Evolutionary conservation across 202 grass and related monocot species (phyloP).

Genomic region (Tripidium arundinaceum): DNA sequence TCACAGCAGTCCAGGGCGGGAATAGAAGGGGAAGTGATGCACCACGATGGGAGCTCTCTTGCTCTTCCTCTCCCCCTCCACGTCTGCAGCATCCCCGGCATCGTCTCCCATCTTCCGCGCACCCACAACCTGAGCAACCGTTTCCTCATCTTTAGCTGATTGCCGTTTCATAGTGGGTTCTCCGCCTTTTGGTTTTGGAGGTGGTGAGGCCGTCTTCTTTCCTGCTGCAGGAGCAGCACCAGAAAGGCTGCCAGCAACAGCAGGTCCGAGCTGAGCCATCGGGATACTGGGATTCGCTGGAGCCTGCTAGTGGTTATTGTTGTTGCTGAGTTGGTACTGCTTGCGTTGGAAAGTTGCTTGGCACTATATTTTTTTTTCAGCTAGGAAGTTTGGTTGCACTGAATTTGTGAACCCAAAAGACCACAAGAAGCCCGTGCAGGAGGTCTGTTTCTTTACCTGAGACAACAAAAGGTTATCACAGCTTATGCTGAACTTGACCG

Average conservation of each 20-base stretch:
- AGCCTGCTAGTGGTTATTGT: too few species aligned
- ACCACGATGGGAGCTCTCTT: too few species aligned
- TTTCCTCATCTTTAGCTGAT: not conserved
- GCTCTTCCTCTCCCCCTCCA: too few species aligned
- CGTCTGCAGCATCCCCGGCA: not conserved
- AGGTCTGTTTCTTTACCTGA: conserved; percentile 43
- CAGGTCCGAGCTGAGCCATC: not conserved
- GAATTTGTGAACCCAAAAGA: conserved; percentile 93
- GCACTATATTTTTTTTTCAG: too few species aligned
- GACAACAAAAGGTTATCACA: not conserved
- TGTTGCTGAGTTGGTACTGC: too few species aligned
- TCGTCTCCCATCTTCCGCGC: not conserved
- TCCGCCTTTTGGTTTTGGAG: not conserved
- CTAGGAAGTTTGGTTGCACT: conserved; percentile 86
- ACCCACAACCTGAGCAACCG: too few species aligned
- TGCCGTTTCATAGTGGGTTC: not conserved
- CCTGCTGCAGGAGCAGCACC: not conserved
- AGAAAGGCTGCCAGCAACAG: not conserved
- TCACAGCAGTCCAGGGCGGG: too few species aligned
- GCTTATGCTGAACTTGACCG: not conserved
- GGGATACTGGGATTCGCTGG: not conserved
- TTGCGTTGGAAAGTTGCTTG: too few species aligned
- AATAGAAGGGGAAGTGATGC: too few species aligned
- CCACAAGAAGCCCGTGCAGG: conserved; percentile 70
- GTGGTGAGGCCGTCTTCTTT: not conserved